Evolutionary conservation across 192 early-diverging fungal genomes (phyloP), one percentile per base, ranked within the genome.

Genomic region (Dispira parvispora): DNA sequence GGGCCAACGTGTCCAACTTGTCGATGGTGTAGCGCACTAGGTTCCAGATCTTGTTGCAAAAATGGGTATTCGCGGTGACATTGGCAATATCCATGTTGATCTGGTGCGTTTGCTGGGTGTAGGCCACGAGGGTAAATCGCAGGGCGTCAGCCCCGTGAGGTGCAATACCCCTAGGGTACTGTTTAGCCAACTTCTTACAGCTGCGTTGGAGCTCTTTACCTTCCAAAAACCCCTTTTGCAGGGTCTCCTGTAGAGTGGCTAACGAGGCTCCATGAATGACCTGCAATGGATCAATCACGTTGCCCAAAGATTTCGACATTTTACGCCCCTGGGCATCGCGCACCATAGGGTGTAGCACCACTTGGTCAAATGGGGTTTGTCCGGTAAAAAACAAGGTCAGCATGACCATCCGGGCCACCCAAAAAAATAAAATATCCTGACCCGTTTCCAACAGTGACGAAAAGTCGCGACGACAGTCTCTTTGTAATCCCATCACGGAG

Each of bases 31-130:
- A 94, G 63, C 87, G 86, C 38, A 89, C 91, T 0, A 92, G 94
- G 70, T 97, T 96, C 96, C 96, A 99, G 28, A 99, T 72, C 83
- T 99, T 99, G 83, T 97, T 99, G 76, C 94, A 99, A 85, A 96
- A 99, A 78, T 96, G 96, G 73, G 91, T 86, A 80, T 97, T 94
- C 50, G 94, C 92, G 64, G 96, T 92, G 20, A 99, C 88, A 63
- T 89, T 91, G 70, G 84, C 60, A 47, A 99, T 87, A 67, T 97
- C 88, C 67, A 99, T 73, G 70, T 95, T 97, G 69, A 98, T 50
- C 10, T 50, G 47, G 10, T 50, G 47, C 18, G 47, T 20, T 50
- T 50, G 47, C 10, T 50, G 47, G 44, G 83, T 85, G 75, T 88
- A 90, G 25, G 85, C 73, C 61, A 88, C 85, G 38, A 90, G 73